Evolutionary conservation across 805 yeast species (phyloP), one percentile per base, ranked within the genome.

Genomic region (Yarrowia yakushimensis): DNA sequence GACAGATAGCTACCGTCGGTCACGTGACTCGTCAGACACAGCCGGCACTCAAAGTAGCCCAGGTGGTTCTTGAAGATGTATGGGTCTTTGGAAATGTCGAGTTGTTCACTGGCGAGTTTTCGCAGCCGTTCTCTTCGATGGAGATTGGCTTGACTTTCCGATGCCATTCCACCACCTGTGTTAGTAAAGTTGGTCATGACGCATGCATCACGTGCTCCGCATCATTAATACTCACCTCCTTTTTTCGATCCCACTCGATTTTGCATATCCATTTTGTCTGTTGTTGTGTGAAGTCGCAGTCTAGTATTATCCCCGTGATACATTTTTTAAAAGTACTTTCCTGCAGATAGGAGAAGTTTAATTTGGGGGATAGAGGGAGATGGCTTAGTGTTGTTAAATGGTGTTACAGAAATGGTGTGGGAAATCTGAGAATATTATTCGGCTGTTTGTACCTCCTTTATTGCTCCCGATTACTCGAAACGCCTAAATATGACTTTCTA

Each of bases 221-320:
- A 11, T 17, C 23, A n/a, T 28, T 31, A n/a, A 46, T 25, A 63
- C 71, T 27, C 63, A 63, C 73, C 70, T 34, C 97, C 97, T 71
- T 89, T 85, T 74, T 91, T 91, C 7, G 96, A 87, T 46, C 97
- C 97, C 2, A 88, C 96, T 69, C 97, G 76, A 67, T 88, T 88
- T 66, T 90, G 92, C 70, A 89, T 89, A 72, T 91, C 97, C 97
- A 91, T 91, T 17, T 52, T 50, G 28, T n/a, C 41, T 12, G 50
- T 5, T 17, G 36, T 11, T 17, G 34, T 22, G 48, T 43, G 43
- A 11, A 22, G 43, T 37, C n/a, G 43, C 8, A 22, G 43, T 37
- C n/a, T 39, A 13, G 1, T 22, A 27, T n/a, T 18, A 10, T 22
- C 9, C 8, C 17, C n/a, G 27, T 2, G 17, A 13, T 31, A 31